Percentiles rank a stretch among this genome's conserved stretches.
phyloP scores from a whole-genome alignment of 805 yeast species.

The Sugiyamaella lignohabitans region DNA sequence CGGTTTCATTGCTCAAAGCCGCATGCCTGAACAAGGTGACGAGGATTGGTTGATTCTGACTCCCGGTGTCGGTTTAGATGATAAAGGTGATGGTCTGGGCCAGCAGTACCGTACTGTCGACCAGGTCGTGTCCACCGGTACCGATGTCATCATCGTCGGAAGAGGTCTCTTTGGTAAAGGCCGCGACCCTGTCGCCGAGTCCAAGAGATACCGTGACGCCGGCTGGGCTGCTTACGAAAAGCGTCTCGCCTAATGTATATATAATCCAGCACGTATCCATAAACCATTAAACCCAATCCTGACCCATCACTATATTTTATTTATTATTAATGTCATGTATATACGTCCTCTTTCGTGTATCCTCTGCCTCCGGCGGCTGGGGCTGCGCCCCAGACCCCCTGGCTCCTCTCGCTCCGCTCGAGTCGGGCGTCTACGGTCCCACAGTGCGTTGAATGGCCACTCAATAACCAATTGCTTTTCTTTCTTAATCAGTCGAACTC shows the following conservation, averaged over 20 bases:
- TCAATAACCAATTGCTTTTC: no score
- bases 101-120: slow-evolving; percentile 94
- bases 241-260: no score
- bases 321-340: not conserved
- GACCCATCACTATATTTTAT: no score
- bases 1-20: slow-evolving; percentile 92
- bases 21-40: slow-evolving; percentile 71
- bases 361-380: not conserved
- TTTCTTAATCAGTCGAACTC: no score
- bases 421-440: not conserved
- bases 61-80: slow-evolving; percentile 97
- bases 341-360: not conserved
- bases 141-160: slow-evolving; percentile 96
- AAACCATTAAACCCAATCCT: no score
- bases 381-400: not conserved
- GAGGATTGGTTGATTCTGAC: slow-evolving; percentile 97
- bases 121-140: slow-evolving; percentile 76
- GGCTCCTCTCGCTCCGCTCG: not conserved
- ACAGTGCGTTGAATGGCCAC: no score
- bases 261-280: no score
- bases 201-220: slow-evolving; percentile 81
- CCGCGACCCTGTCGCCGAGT: slow-evolving; percentile 83
- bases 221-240: slow-evolving; percentile 84
- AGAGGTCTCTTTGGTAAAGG: slow-evolving; percentile 94
- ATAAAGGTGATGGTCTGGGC: slow-evolving; percentile 91